A percentile compares a stretch with the other conserved stretches of the same genome.
These are phyloP conservation scores for Quambalaria eucalypti DNA, from an alignment of 1,284 basidiomycete genomes.

Conservation along the genomic window DNA sequence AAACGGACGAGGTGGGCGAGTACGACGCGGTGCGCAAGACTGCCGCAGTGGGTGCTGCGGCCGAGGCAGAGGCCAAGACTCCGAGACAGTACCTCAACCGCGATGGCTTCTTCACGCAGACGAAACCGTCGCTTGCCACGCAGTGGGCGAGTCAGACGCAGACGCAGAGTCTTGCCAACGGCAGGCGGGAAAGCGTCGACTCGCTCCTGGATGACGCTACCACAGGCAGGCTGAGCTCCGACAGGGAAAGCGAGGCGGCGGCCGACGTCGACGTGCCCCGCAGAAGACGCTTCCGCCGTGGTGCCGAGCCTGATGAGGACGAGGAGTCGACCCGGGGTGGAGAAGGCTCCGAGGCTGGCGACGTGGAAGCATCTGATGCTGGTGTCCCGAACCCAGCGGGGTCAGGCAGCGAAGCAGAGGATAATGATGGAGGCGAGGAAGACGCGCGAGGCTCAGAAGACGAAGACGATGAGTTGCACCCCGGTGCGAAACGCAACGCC, in stretches of 20 bases:
- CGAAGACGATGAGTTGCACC: not conserved
- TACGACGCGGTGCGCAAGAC: not conserved
- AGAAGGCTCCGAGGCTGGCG: slow-evolving; percentile 14
- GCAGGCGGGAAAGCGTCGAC: too few relatives aligned
- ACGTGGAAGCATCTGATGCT: slow-evolving; percentile 18
- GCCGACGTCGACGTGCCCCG: not conserved
- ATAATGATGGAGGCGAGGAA: too few relatives aligned
- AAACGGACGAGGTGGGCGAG: not conserved
- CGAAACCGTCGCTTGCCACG: slow-evolving; percentile 15
- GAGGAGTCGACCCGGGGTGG: slow-evolving; percentile 1
- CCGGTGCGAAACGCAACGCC: not conserved
- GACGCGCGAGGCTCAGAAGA: not conserved
- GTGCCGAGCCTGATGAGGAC: not conserved
- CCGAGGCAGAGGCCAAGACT: too few relatives aligned
- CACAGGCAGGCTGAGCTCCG: not conserved
- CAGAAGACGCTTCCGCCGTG: slow-evolving; percentile 7
- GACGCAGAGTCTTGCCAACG: slow-evolving; percentile 2
- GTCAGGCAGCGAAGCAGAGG: slow-evolving; percentile 11
- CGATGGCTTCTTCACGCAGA: slow-evolving; percentile 42
- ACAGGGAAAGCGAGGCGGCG: not conserved
- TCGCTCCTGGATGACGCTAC: not conserved
- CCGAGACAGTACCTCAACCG: slow-evolving; percentile 29
- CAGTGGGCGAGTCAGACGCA: slow-evolving; percentile 1
- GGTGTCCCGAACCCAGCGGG: slow-evolving; percentile 20
- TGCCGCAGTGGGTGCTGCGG: too few relatives aligned